A percentile compares a stretch with the other conserved stretches of the same genome.
phyloP scores from a whole-genome alignment of 2,329 filamentous ascomycete species.

The Colletotrichum sojae region DNA sequence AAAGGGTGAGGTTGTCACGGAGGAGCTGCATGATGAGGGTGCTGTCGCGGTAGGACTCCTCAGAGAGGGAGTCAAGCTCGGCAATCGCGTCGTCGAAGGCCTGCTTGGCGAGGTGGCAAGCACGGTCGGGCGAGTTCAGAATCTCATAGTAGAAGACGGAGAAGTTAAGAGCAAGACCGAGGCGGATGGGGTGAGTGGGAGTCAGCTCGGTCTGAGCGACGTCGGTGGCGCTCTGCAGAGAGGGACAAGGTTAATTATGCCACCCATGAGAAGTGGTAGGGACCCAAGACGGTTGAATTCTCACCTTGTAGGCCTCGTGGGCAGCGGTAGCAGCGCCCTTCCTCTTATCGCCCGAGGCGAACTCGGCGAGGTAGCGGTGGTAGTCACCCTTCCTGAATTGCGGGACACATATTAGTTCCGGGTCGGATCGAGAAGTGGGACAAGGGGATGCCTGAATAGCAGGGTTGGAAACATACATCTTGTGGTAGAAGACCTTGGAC shows the following conservation, averaged over 20 bases:
- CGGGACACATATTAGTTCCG: conserved; percentile 35
- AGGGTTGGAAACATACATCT: conserved; percentile 83
- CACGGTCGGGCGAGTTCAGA: conserved; percentile 96
- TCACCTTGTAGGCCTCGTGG: conserved; percentile 97
- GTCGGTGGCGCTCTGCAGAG: conserved; percentile 88
- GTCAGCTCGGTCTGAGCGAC: conserved; percentile 98
- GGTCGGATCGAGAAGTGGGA: conserved; percentile 9
- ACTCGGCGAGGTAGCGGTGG: conserved; percentile 95
- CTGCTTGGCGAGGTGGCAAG: conserved; percentile 99
- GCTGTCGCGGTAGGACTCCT: conserved; percentile 99
- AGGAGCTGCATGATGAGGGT: conserved; percentile 99
- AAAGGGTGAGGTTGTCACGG: conserved; percentile 97
- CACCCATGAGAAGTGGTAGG: not conserved
- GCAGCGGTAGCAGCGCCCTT: conserved; percentile 89
- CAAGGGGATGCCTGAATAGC: not conserved
- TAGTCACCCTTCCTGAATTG: conserved; percentile 91
- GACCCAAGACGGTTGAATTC: conserved; percentile 41
- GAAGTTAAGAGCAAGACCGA: conserved; percentile 98
- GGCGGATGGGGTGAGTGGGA: conserved; percentile 97
- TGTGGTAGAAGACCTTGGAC: conserved; percentile 99
- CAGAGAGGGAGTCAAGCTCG: conserved; percentile 96
- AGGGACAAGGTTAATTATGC: conserved; percentile 8
- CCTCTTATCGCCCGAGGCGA: conserved; percentile 92
- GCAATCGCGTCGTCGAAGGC: conserved; percentile 99
- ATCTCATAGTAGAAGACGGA: conserved; percentile 99